Evolutionary conservation across 345 rosid species (phyloP).

Genomic region (Hibiscus syriacus): DNA sequence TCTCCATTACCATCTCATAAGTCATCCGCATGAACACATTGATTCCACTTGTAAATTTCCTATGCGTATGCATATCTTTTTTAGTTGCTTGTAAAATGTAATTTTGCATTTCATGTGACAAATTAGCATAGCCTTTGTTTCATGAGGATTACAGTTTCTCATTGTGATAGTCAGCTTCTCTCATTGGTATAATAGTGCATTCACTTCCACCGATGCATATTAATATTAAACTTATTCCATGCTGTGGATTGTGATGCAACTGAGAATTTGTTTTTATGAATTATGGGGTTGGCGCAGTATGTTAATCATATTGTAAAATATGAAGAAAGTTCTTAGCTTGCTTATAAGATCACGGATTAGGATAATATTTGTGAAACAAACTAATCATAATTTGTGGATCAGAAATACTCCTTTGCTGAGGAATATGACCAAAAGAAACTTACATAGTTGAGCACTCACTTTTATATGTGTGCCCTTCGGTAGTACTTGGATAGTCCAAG

Average conservation of each 20-base stretch:
- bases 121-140: slow-evolving; percentile 1
- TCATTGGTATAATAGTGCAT: background rate
- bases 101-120: slow-evolving; percentile 14
- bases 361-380: background rate
- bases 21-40: slow-evolving; percentile 48
- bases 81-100: background rate
- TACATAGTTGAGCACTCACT: background rate
- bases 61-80: background rate
- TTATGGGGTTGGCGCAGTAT: background rate
- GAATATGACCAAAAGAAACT: background rate
- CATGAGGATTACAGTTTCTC: slow-evolving; percentile 3
- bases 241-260: background rate
- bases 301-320: background rate
- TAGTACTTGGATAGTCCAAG: background rate
- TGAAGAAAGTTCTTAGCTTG: background rate
- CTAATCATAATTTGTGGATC: background rate
- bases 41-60: slow-evolving; percentile 20
- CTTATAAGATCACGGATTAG: background rate
- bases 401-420: background rate
- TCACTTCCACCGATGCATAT: background rate
- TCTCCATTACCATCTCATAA: slow-evolving; percentile 51
- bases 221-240: background rate
- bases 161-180: background rate
- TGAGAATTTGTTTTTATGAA: background rate
- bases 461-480: background rate